phyloP scores from a whole-genome alignment of 208 protist species.

The Crithidia sp. region DNA sequence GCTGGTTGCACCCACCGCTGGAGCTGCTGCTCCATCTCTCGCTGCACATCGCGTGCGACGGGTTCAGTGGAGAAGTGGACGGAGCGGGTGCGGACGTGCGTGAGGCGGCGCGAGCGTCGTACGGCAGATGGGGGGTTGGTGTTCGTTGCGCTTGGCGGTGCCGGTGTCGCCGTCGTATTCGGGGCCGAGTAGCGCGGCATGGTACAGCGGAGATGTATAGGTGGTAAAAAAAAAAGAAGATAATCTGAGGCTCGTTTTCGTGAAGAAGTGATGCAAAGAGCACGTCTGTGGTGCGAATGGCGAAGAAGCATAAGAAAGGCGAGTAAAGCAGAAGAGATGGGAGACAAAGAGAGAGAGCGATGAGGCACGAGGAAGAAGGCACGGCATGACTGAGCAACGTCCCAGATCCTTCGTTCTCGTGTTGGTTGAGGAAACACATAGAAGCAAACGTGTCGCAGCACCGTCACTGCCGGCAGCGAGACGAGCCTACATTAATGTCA shows the following conservation, averaged over 20 bases:
- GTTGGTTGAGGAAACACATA: too few relatives aligned
- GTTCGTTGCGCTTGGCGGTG: background rate
- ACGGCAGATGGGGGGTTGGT: background rate
- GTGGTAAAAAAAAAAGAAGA: background rate
- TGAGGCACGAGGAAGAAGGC: too few relatives aligned
- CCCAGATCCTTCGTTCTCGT: too few relatives aligned
- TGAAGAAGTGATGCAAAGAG: background rate
- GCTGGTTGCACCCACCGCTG: conserved; percentile 37
- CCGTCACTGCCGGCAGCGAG: too few relatives aligned
- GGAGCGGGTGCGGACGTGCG: conserved; percentile 15
- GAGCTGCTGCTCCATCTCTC: conserved; percentile 39
- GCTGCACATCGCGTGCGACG: conserved; percentile 32
- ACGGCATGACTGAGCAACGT: too few relatives aligned
- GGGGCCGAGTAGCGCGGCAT: background rate
- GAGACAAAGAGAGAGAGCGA: background rate
- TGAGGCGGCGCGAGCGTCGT: background rate
- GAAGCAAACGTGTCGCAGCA: too few relatives aligned
- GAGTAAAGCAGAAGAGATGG: background rate
- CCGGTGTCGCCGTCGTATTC: background rate
- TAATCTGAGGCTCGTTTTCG: background rate
- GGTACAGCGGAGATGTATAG: background rate
- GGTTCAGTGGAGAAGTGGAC: conserved; percentile 27
- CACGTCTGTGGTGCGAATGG: background rate
- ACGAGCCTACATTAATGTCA: too few relatives aligned
- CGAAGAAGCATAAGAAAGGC: background rate